Base-by-base conservation (phyloP, 2,329 filamentous ascomycete genomes). In the Fusarium chaquense region DNA sequence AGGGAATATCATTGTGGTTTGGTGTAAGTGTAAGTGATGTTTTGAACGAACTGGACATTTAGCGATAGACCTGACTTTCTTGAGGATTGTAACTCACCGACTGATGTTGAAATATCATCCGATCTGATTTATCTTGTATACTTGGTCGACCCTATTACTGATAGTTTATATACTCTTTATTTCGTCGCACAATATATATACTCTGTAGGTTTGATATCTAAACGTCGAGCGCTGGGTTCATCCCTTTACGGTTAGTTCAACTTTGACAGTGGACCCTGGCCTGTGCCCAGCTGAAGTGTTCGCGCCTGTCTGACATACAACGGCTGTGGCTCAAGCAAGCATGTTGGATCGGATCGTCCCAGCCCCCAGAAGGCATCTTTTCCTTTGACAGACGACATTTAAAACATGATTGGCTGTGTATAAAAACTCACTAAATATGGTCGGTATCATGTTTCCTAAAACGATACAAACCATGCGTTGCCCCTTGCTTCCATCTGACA, bases 1-100 rank as follows among this genome's bases (percentile, higher is more conserved):
- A 6, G 65, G 65, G 10, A 65, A 68, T 22, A 68, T 64, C 59
- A 68, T 35, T 35, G 33, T 68, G 16, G 6, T 45, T 38, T 16
- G 10, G 10, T 50, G 18, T n/a, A 2, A 2, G 11, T 50, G 13
- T 24, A 49, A 35, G 20, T n/a, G 30, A n/a, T 40, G 13, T 12
- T 46, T 30, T 3, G 6, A 20, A 18, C 40, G 36, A 40, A 20
- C n/a, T 40, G 6, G 36, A 22, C 10, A 43, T 43, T 13, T 22
- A 40, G 36, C n/a, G 12, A 6, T 22, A 3, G n/a, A 15, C 36
- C 22, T 43, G 20, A 8, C 24, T 43, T 43, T 43, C 5, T 24
- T 5, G 4, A 15, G 6, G 13, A 24, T 24, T 24, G 0, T 4
- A 13, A 40, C 36, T 40, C 11, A 40, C 36, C 15, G 36, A 40